These are phyloP conservation scores for Nepenthes gracilis DNA, from an alignment of 148 eudicot genomes.

Conservation along the genomic window DNA sequence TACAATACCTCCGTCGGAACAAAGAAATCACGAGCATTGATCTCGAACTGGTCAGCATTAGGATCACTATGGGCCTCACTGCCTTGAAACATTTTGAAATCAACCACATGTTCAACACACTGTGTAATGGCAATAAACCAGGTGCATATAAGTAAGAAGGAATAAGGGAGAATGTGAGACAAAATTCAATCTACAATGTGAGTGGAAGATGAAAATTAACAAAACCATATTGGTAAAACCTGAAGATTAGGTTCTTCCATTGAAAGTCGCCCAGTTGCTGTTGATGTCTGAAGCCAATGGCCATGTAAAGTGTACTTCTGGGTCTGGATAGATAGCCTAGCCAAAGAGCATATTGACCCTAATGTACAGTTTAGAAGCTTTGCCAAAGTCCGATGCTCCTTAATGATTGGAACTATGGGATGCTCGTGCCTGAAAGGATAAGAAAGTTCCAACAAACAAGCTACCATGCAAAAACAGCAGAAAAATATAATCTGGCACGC, in stretches of 20 bases:
- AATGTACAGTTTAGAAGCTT: conserved; percentile 79
- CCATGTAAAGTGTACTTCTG: conserved; percentile 86
- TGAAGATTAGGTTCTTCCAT: conserved; percentile 99
- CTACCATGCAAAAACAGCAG: background rate
- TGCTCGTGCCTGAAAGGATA: conserved; percentile 67
- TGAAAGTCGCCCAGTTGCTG: conserved; percentile 94
- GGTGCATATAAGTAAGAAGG: background rate
- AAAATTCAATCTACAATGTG: background rate
- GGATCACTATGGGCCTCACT: conserved; percentile 27
- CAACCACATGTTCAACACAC: conserved; percentile 94
- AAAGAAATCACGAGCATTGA: conserved; percentile 88
- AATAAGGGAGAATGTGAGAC: background rate
- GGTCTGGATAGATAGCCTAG: conserved; percentile 68
- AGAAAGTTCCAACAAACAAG: background rate
- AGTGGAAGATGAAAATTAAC: background rate
- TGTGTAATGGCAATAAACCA: conserved; percentile 16
- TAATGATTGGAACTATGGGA: conserved; percentile 86
- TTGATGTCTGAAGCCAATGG: conserved; percentile 98
- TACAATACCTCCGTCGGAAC: conserved; percentile 65
- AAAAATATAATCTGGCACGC: background rate
- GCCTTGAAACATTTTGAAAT: conserved; percentile 39
- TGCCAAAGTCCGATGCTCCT: conserved; percentile 91
- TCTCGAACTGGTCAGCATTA: conserved; percentile 21
- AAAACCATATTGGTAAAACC: conserved; percentile 25
- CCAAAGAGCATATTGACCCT: conserved; percentile 83